Evolutionary conservation across 2,329 filamentous ascomycete species (phyloP).

Genomic region (Penicillium sp.): DNA sequence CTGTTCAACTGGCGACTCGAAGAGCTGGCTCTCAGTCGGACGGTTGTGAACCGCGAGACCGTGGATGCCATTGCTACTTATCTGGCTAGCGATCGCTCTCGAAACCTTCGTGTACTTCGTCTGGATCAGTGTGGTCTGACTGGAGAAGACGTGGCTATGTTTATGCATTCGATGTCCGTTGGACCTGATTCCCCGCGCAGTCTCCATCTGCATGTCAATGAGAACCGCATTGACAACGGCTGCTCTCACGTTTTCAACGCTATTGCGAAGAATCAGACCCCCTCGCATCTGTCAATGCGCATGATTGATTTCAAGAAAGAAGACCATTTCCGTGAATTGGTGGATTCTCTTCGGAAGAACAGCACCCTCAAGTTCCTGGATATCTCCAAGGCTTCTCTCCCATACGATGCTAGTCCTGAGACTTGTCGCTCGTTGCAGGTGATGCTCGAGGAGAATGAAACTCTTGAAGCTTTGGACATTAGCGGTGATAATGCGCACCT

Average conservation of each 20-base stretch:
- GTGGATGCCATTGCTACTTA: conserved; percentile 66
- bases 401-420: conserved; percentile 65
- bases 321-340: conserved; percentile 60
- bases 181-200: conserved; percentile 51
- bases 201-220: conserved; percentile 65
- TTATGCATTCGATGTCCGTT: conserved; percentile 62
- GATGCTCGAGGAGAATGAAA: conserved; percentile 67
- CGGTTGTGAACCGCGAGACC: conserved; percentile 60
- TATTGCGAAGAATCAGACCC: conserved; percentile 54
- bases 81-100: conserved; percentile 59
- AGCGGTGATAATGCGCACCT: conserved; percentile 69
- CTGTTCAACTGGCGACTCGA: conserved; percentile 66
- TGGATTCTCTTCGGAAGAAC: conserved; percentile 62
- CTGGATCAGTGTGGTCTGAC: conserved; percentile 66
- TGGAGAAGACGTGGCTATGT: conserved; percentile 62
- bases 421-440: conserved; percentile 63
- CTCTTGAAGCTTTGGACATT: conserved; percentile 65
- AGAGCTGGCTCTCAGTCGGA: conserved; percentile 63
- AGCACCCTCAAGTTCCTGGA: conserved; percentile 63
- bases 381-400: conserved; percentile 67
- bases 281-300: conserved; percentile 63
- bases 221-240: conserved; percentile 51
- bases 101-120: conserved; percentile 59
- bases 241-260: conserved; percentile 45
- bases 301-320: conserved; percentile 69